Percentiles rank a stretch among this genome's conserved stretches.
Evolutionary conservation across 2,329 filamentous ascomycete genomes (phyloP).

Genomic region (Phyllosticta capitalensis): DNA sequence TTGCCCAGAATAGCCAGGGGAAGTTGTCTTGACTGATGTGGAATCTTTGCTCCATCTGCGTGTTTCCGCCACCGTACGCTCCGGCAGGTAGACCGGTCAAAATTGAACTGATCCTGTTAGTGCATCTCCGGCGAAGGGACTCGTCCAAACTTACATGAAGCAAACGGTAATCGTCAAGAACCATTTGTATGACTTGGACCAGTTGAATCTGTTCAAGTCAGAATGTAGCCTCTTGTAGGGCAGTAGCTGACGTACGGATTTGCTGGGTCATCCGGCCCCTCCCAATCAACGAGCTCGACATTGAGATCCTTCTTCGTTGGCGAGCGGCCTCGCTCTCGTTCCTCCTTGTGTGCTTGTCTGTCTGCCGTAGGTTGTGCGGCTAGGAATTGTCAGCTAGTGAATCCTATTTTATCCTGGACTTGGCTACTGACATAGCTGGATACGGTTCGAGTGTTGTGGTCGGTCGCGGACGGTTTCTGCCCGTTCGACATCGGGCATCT

Average conservation of each 20-base stretch:
- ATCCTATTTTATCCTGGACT: neutral
- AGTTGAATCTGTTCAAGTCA: conserved; percentile 24
- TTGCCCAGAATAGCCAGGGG: conserved; percentile 33
- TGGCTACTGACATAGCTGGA: neutral
- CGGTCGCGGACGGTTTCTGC: neutral
- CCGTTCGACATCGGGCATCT: neutral
- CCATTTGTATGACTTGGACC: conserved; percentile 33
- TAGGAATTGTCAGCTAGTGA: neutral
- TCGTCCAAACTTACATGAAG: conserved; percentile 22
- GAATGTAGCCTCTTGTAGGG: neutral
- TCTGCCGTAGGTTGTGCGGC: neutral
- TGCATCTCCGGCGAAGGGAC: neutral
- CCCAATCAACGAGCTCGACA: conserved; percentile 4
- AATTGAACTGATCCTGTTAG: conserved; percentile 21
- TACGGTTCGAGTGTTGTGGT: neutral
- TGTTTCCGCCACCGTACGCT: conserved; percentile 29
- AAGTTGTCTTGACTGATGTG: conserved; percentile 29
- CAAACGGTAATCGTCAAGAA: conserved; percentile 33
- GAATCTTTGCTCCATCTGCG: conserved; percentile 31
- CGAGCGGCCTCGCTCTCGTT: neutral
- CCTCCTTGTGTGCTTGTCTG: neutral
- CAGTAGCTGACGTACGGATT: conserved; percentile 12
- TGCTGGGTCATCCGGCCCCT: conserved; percentile 1
- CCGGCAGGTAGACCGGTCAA: conserved; percentile 33
- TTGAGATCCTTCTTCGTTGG: neutral